phyloP scores from a whole-genome alignment of 768 basidiomycete genomes.

The Lentinula raphanica region DNA sequence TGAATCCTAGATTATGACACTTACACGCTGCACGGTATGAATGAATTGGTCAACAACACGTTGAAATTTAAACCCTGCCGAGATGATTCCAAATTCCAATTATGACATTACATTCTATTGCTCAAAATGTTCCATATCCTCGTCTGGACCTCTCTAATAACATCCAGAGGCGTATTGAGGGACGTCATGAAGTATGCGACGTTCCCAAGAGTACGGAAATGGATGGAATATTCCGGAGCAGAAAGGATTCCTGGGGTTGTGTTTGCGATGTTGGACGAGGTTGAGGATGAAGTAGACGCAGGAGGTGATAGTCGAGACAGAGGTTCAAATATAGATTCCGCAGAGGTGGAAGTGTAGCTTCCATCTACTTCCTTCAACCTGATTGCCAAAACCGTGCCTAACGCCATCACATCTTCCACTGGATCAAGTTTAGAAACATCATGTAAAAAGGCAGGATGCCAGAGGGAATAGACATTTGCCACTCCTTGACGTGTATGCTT shows the following conservation, averaged over 20 bases:
- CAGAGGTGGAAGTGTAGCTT: slow-evolving; percentile 53
- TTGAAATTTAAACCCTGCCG: too few relatives aligned
- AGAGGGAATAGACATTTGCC: slow-evolving; percentile 73
- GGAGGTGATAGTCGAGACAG: slow-evolving; percentile 31
- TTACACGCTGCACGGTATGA: background rate
- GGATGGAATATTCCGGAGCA: slow-evolving; percentile 55
- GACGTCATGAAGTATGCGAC: slow-evolving; percentile 92
- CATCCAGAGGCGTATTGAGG: slow-evolving; percentile 58
- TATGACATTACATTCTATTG: background rate
- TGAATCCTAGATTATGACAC: too few relatives aligned
- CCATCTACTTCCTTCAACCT: slow-evolving; percentile 47
- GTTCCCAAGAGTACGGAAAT: slow-evolving; percentile 86
- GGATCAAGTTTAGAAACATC: slow-evolving; percentile 47
- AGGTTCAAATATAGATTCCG: slow-evolving; percentile 49
- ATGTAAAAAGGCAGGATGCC: slow-evolving; percentile 70
- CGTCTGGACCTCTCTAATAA: slow-evolving; percentile 57
- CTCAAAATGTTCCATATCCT: slow-evolving; percentile 44
- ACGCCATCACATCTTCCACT: slow-evolving; percentile 77
- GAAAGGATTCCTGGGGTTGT: slow-evolving; percentile 12
- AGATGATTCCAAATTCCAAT: too few relatives aligned
- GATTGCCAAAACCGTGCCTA: slow-evolving; percentile 83
- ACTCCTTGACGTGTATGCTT: slow-evolving; percentile 4
- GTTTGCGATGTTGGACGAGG: slow-evolving; percentile 42
- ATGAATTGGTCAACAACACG: too few relatives aligned
- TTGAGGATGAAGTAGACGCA: background rate